Evolutionary conservation across 2,329 filamentous ascomycete species (phyloP).

Genomic region (Beauveria caledonica): DNA sequence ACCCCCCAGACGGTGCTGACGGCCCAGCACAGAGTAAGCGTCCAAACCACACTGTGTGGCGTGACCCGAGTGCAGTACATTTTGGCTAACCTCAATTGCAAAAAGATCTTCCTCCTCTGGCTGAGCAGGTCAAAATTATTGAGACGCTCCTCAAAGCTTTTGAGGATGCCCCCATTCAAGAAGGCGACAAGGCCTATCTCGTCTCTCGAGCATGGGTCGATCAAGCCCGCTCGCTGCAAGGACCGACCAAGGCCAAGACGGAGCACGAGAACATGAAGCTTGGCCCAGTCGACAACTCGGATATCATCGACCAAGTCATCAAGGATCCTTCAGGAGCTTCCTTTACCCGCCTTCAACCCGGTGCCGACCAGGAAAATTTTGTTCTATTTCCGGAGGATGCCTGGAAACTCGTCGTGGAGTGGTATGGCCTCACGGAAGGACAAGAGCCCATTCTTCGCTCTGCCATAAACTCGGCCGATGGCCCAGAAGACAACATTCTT

Average conservation of each 20-base stretch:
- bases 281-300: conserved; percentile 80
- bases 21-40: conserved; percentile 22
- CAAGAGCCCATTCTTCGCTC: conserved; percentile 65
- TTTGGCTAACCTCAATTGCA: not conserved
- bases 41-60: not conserved
- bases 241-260: conserved; percentile 47
- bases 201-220: conserved; percentile 75
- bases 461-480: conserved; percentile 66
- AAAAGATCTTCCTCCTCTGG: conserved; percentile 29
- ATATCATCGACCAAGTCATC: conserved; percentile 60
- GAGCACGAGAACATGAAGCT: conserved; percentile 55
- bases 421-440: conserved; percentile 69
- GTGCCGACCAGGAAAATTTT: conserved; percentile 61
- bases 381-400: conserved; percentile 69
- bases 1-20: conserved; percentile 21
- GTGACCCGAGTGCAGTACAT: not conserved
- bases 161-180: conserved; percentile 46
- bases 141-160: conserved; percentile 49
- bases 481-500: conserved; percentile 56
- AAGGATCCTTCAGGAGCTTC: conserved; percentile 39
- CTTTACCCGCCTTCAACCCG: conserved; percentile 68
- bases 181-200: conserved; percentile 68
- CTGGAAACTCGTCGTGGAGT: conserved; percentile 72
- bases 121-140: conserved; percentile 65
- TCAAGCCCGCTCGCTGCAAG: conserved; percentile 58